Conservation (phyloP, 352 stramenopile species). For the Phytophthora pini region DNA sequence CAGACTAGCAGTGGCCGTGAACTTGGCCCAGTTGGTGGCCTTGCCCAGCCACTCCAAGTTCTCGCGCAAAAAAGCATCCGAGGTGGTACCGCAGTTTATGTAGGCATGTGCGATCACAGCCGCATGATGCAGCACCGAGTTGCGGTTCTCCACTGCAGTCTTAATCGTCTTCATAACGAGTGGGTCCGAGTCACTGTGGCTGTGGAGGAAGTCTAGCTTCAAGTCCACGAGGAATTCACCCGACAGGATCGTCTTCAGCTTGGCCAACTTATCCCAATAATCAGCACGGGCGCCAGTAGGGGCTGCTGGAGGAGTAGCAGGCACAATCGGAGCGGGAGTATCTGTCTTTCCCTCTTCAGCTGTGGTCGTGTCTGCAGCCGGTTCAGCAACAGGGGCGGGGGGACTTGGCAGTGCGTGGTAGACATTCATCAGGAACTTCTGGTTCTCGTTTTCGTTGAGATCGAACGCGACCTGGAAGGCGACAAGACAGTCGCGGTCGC, state of each 20-base stretch:
- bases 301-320: conserved; percentile 39
- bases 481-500: conserved; percentile 83
- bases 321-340: conserved; percentile 34
- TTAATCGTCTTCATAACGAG: conserved; percentile 96
- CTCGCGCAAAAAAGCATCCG: conserved; percentile 97
- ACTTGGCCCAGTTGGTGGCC: conserved; percentile 99
- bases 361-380: conserved; percentile 33
- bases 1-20: conserved; percentile 97
- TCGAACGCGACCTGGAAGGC: conserved; percentile 99
- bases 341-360: conserved; percentile 54
- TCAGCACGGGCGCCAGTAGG: conserved; percentile 62
- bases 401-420: conserved; percentile 84
- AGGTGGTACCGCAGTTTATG: conserved; percentile 98
- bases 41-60: conserved; percentile 99
- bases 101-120: conserved; percentile 97
- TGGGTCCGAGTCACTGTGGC: conserved; percentile 90
- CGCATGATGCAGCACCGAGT: conserved; percentile 98
- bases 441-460: conserved; percentile 97
- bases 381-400: conserved; percentile 39
- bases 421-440: conserved; percentile 96
- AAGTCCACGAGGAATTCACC: conserved; percentile 94
- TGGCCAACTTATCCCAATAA: conserved; percentile 86
- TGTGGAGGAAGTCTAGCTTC: conserved; percentile 94
- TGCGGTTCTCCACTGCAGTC: conserved; percentile 93
- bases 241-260: conserved; percentile 88